Conservation (phyloP, 495 filamentous ascomycete genomes). For the Aspergillus carlsbadensis region DNA sequence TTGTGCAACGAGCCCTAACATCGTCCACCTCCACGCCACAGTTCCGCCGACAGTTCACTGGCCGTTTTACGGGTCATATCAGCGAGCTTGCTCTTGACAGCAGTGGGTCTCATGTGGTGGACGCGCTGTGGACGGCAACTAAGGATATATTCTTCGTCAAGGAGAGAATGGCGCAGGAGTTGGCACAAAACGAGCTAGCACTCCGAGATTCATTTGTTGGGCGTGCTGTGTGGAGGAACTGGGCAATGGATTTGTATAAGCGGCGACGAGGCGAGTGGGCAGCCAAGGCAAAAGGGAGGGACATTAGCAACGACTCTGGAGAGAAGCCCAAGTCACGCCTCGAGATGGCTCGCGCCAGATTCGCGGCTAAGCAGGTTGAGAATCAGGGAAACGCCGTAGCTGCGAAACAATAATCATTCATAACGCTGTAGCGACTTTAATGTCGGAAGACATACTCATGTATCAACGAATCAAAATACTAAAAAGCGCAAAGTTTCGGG, state of each 20-base stretch:
- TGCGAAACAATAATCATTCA: not conserved
- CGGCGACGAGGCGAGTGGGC: slow-evolving; percentile 68
- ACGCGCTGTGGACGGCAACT: slow-evolving; percentile 69
- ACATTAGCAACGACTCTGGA: slow-evolving; percentile 22
- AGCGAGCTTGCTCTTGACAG: slow-evolving; percentile 66
- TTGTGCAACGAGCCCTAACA: slow-evolving; percentile 68
- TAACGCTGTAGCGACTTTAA: not conserved
- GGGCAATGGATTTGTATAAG: slow-evolving; percentile 87
- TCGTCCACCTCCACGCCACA: slow-evolving; percentile 53
- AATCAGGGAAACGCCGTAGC: slow-evolving; percentile 10
- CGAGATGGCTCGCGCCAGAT: slow-evolving; percentile 48
- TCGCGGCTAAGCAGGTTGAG: slow-evolving; percentile 31
- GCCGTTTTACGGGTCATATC: slow-evolving; percentile 57
- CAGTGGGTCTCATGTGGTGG: slow-evolving; percentile 76
- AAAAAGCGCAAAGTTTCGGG: too few relatives aligned
- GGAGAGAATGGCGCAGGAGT: slow-evolving; percentile 64
- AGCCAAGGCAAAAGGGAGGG: slow-evolving; percentile 57
- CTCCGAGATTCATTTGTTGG: slow-evolving; percentile 76
- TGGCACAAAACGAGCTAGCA: slow-evolving; percentile 57
- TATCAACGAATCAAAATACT: too few relatives aligned
- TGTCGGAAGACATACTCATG: not conserved
- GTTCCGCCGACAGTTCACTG: slow-evolving; percentile 61
- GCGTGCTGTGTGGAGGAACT: slow-evolving; percentile 84
- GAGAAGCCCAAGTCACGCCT: slow-evolving; percentile 44
- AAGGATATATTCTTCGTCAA: slow-evolving; percentile 64